Percentiles rank a stretch among this genome's conserved stretches.
phyloP scores from a whole-genome alignment of 257 asterid species.

The Solanum gandarillasii region DNA sequence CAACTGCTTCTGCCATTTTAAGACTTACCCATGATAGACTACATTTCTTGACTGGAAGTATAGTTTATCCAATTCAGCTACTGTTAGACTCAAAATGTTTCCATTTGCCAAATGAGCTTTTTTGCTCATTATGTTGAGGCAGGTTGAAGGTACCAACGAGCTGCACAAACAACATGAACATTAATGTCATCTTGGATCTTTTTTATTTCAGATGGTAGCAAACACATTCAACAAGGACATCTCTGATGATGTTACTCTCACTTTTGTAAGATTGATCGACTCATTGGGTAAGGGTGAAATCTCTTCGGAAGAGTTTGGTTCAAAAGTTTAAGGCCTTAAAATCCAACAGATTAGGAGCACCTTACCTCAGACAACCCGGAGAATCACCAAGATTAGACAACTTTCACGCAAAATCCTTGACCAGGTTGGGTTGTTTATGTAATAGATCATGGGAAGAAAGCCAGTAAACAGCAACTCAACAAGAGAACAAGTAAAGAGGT shows the following conservation, averaged over 20 bases:
- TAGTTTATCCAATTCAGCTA: neutral
- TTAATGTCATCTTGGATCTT: slow-evolving; percentile 1
- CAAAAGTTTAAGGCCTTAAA: slow-evolving; percentile 54
- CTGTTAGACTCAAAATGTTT: neutral
- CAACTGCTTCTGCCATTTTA: neutral
- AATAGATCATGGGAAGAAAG: slow-evolving; percentile 19
- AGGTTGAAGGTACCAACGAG: slow-evolving; percentile 31
- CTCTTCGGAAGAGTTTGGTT: slow-evolving; percentile 50
- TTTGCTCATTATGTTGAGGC: slow-evolving; percentile 47
- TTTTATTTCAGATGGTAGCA: neutral
- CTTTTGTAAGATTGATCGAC: slow-evolving; percentile 53
- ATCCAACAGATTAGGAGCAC: slow-evolving; percentile 49
- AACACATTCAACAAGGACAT: neutral
- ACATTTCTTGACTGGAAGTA: neutral
- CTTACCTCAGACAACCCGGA: slow-evolving; percentile 43
- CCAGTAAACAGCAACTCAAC: neutral
- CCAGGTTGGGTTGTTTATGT: slow-evolving; percentile 96
- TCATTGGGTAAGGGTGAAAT: slow-evolving; percentile 4
- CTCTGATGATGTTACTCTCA: neutral
- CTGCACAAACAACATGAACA: slow-evolving; percentile 16
- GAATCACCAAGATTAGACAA: slow-evolving; percentile 65
- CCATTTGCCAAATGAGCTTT: slow-evolving; percentile 25
- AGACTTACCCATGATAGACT: neutral
- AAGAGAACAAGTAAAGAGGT: slow-evolving; percentile 10
- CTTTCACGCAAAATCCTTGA: slow-evolving; percentile 72